phyloP scores from a whole-genome alignment of 371 early-diverging fungal genomes.

The Apophysomyces trapeziformis region DNA sequence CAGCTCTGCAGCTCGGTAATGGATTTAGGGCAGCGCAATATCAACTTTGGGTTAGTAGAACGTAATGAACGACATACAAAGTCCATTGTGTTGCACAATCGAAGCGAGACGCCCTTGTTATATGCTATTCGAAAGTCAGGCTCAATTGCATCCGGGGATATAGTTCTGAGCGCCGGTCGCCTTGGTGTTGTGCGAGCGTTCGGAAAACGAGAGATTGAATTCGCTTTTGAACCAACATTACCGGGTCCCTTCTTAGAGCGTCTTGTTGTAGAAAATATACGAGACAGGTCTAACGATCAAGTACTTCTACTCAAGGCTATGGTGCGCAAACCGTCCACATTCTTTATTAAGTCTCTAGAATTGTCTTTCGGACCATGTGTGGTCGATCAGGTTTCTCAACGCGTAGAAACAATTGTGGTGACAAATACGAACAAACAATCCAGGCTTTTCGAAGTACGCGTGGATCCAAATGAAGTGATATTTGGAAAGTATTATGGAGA shows the following conservation, averaged over 20 bases:
- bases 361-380: constrained; percentile 82
- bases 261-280: constrained; percentile 89
- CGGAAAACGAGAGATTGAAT: constrained; percentile 91
- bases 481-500: constrained; percentile 66
- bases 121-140: constrained; percentile 96
- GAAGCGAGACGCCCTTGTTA: constrained; percentile 86
- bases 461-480: constrained; percentile 74
- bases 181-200: constrained; percentile 92
- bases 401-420: constrained; percentile 62
- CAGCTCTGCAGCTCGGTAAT: constrained; percentile 85
- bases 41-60: constrained; percentile 94
- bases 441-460: constrained; percentile 82
- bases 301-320: constrained; percentile 86
- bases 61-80: constrained; percentile 88
- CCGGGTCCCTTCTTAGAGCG: constrained; percentile 88
- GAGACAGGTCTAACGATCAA: constrained; percentile 85
- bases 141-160: constrained; percentile 93
- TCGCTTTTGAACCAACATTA: constrained; percentile 90
- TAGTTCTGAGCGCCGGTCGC: constrained; percentile 75
- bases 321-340: constrained; percentile 89
- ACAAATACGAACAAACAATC: constrained; percentile 83
- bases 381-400: constrained; percentile 52
- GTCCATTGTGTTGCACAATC: constrained; percentile 90
- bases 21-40: constrained; percentile 95
- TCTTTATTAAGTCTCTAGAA: constrained; percentile 76